Base-by-base conservation (phyloP, 176 grass and related monocot species). In the Musa troglodytarum region DNA sequence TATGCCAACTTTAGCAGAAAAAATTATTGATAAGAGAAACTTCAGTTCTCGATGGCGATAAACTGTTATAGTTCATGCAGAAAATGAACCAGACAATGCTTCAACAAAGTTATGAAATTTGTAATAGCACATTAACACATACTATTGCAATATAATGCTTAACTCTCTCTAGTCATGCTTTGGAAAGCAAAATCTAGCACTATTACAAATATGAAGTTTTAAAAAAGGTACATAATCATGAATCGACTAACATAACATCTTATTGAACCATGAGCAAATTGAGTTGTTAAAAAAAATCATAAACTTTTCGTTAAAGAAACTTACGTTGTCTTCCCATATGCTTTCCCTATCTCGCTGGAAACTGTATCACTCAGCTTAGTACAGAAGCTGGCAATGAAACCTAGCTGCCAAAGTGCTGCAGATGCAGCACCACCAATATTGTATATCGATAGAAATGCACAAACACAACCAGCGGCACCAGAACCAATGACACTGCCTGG, bases 261-360 rank as follows among this genome's bases (percentile, higher is more conserved):
- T 78, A 69, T 52, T 69, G 17, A 70, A 79, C 77, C 52, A 79
- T 65, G 16, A 25, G 34, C 8, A 25, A 10, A 65, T 65, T 17
- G 28, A 63, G 49, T 2, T 63, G 23, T 65, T 64, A 77, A 12
- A 23, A 15, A 7, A 67, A 29, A 67, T 29, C 34, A 28, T 28
- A 3, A 2, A 50, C 2, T 50, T 70, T 70, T 2, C 12, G 0
- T 70, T 58, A 56, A 81, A 12, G 67, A 81, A 80, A 56, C 82
- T 91, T 87, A 98, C 90, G 88, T 75, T 83, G 80, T 98, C 78
- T 86, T 93, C 82, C 90, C 90, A 65, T 87, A 98, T 55, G 88
- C 88, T 82, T 98, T 93, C 21, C 95, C 95, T 53, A 98, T 85
- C 93, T 98, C 95, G 78, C 95, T 93, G 56, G 95, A 93, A 82